A percentile compares a stretch with the other conserved stretches of the same genome.
Conservation (phyloP, 2,329 filamentous ascomycete genomes). For the Neoarthrinium moseri region DNA sequence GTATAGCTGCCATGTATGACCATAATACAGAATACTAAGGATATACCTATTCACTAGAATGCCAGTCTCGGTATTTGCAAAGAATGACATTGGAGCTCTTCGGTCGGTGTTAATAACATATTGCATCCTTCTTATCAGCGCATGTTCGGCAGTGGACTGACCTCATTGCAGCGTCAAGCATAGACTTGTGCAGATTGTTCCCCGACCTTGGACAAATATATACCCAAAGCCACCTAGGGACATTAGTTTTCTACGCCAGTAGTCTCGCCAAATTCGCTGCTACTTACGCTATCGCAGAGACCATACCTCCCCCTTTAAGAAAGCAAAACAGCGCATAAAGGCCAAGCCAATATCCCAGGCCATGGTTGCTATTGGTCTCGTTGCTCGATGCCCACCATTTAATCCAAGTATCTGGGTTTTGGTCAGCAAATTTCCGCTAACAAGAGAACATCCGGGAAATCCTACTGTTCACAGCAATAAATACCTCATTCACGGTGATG, state of each 20-base stretch:
- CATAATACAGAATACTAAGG: neutral
- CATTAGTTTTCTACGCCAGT: too few species aligned
- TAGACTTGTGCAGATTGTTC: conserved; percentile 6
- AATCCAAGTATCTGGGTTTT: conserved; percentile 9
- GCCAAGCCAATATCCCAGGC: conserved; percentile 8
- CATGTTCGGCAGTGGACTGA: conserved; percentile 6
- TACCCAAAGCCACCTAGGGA: conserved; percentile 7
- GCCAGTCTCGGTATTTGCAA: conserved; percentile 15
- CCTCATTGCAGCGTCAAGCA: conserved; percentile 7
- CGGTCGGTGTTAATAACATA: too few species aligned
- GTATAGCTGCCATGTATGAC: too few species aligned
- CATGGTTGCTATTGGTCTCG: conserved; percentile 7
- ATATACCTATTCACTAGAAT: conserved; percentile 13
- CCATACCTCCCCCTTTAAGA: conserved; percentile 5
- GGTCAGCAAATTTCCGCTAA: too few species aligned
- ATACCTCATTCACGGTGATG: neutral
- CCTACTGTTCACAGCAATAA: conserved; percentile 10
- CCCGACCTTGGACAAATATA: conserved; percentile 5
- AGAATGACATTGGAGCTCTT: conserved; percentile 17
- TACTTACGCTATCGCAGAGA: conserved; percentile 8
- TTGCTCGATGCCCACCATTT: conserved; percentile 6
- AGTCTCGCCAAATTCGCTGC: too few species aligned
- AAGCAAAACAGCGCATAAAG: conserved; percentile 9
- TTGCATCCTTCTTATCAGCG: too few species aligned
- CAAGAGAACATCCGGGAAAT: too few species aligned